Conservation (phyloP, 2,329 filamentous ascomycete genomes). For the Monosporascus sp. region DNA sequence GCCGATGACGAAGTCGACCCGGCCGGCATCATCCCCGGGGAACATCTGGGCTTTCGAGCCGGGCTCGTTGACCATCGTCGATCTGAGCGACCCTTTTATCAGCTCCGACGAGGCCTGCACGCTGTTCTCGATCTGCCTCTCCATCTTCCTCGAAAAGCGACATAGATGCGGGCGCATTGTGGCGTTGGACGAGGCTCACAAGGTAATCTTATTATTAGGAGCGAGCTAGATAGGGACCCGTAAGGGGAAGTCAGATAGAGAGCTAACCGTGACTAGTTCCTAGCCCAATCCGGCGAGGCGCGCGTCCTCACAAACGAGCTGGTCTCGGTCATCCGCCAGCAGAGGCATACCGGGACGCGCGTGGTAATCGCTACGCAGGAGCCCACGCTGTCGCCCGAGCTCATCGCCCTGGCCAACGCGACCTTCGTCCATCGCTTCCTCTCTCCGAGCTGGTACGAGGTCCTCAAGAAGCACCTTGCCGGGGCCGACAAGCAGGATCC, state of each 20-base stretch:
- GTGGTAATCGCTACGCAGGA: conserved; percentile 19
- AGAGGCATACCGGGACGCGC: conserved; percentile 14
- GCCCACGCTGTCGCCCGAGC: conserved; percentile 15
- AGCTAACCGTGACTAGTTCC: conserved; percentile 8
- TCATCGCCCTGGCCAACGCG: conserved; percentile 15
- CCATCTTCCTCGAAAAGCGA: conserved; percentile 40
- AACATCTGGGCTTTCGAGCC: conserved; percentile 24
- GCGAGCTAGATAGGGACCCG: not conserved
- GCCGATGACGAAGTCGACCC: conserved; percentile 3
- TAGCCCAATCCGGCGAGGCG: conserved; percentile 10
- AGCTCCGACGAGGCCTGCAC: conserved; percentile 46
- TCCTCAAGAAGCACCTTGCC: conserved; percentile 13
- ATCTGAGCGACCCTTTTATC: conserved; percentile 51
- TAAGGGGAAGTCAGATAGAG: not conserved
- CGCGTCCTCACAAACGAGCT: conserved; percentile 11
- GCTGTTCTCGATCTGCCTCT: conserved; percentile 51
- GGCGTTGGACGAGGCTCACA: conserved; percentile 55
- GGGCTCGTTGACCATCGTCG: conserved; percentile 49
- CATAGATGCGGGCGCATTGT: conserved; percentile 39
- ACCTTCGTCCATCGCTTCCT: conserved; percentile 20
- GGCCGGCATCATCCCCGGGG: conserved; percentile 3
- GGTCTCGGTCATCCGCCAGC: conserved; percentile 14
- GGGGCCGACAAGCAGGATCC: conserved; percentile 5
- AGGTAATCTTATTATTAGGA: conserved; percentile 29
- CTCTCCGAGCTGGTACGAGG: conserved; percentile 15